phyloP scores from a whole-genome alignment of 768 basidiomycete genomes.

The Astraeus odoratus region DNA sequence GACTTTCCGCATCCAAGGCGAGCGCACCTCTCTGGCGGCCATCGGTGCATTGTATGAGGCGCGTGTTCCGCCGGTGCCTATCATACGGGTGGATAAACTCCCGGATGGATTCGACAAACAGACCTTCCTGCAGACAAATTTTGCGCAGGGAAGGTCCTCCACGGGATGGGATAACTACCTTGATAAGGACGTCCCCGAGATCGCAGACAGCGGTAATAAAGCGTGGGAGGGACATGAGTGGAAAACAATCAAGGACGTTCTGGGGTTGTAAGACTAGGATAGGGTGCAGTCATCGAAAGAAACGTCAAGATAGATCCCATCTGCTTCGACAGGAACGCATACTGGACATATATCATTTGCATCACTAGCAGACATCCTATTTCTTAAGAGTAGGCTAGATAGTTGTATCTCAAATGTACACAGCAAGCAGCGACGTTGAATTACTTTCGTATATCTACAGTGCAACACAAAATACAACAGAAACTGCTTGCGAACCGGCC shows the following conservation, averaged over 20 bases:
- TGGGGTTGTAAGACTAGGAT: slow-evolving; percentile 21
- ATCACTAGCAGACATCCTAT: not conserved
- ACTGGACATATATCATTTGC: no score
- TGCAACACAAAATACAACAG: not conserved
- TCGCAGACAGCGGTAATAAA: slow-evolving; percentile 25
- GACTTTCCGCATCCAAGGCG: slow-evolving; percentile 32
- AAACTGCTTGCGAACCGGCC: no score
- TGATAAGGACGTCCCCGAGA: slow-evolving; percentile 25
- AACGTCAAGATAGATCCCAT: no score
- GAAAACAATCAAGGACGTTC: slow-evolving; percentile 22
- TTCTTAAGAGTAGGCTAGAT: no score
- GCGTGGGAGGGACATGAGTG: slow-evolving; percentile 29
- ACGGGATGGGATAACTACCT: slow-evolving; percentile 28
- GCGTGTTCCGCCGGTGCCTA: slow-evolving; percentile 12
- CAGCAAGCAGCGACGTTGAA: not conserved
- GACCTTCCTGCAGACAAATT: slow-evolving; percentile 24
- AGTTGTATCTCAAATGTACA: no score
- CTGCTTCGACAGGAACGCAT: no score
- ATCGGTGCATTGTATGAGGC: slow-evolving; percentile 24
- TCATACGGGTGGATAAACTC: slow-evolving; percentile 18
- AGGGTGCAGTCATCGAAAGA: no score
- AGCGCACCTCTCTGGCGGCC: slow-evolving; percentile 20
- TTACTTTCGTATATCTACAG: not conserved
- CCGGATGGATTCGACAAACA: slow-evolving; percentile 25
- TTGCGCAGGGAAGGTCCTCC: slow-evolving; percentile 25